Percentiles rank a stretch among this genome's conserved stretches.
phyloP scores from a whole-genome alignment of 2,329 filamentous ascomycete species.

The Phymatotrichopsis omnivora region DNA sequence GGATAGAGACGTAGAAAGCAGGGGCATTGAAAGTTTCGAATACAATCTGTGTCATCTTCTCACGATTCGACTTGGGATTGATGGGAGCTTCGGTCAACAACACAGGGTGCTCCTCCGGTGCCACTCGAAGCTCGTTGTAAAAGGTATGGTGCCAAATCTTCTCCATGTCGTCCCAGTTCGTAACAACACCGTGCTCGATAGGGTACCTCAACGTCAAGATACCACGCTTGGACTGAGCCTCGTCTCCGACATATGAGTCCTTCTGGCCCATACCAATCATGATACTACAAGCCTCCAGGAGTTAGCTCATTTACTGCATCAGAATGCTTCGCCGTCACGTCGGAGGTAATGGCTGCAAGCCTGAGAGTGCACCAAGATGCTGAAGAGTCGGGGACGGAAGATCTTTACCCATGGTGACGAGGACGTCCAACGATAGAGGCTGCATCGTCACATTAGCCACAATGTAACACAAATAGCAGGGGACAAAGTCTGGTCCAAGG shows the following conservation, averaged over 20 bases:
- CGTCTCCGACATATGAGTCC: constrained; percentile 99
- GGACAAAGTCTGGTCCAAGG: constrained; percentile 19
- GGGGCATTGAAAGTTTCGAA: constrained; percentile 99
- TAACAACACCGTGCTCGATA: constrained; percentile 99
- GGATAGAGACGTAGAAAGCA: constrained; percentile 99
- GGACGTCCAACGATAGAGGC: constrained; percentile 99
- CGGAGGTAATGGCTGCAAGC: constrained; percentile 2
- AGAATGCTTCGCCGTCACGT: constrained; percentile 3
- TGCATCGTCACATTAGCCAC: constrained; percentile 47
- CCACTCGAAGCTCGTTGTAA: constrained; percentile 99
- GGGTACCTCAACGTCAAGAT: constrained; percentile 98
- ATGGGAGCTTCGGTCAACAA: constrained; percentile 98
- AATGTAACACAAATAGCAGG: constrained; percentile 30
- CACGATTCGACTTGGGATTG: constrained; percentile 99
- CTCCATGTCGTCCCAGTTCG: constrained; percentile 99
- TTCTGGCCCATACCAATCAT: constrained; percentile 99
- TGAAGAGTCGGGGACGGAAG: constrained; percentile 17
- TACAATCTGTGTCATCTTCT: constrained; percentile 99
- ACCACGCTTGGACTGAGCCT: constrained; percentile 99
- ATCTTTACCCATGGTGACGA: constrained; percentile 89
- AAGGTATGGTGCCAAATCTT: constrained; percentile 99
- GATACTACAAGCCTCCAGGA: constrained; percentile 65
- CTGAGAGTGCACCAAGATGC: not conserved
- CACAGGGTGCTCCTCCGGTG: constrained; percentile 98
- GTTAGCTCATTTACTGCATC: not conserved